phyloP scores from a whole-genome alignment of 805 yeast genomes.

The Teunomyces cretensis region DNA sequence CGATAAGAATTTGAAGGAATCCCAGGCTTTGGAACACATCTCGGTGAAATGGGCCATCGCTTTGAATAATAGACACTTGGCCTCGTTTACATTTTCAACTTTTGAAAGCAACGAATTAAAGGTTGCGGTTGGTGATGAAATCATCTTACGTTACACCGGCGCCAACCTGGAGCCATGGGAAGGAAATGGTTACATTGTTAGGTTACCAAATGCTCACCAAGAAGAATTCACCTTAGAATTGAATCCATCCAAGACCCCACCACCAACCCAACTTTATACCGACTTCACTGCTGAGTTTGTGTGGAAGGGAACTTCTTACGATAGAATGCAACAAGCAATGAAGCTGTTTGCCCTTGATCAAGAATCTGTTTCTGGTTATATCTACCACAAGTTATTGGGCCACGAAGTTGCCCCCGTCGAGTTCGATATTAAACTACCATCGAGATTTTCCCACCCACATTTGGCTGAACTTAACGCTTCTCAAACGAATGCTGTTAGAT shows the following conservation, averaged over 20 bases:
- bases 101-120: slow-evolving; percentile 64
- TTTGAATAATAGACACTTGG: slow-evolving; percentile 62
- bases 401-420: slow-evolving; percentile 67
- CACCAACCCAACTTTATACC: slow-evolving; percentile 55
- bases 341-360: slow-evolving; percentile 67
- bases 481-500: slow-evolving; percentile 73
- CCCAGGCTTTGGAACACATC: slow-evolving; percentile 72
- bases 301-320: slow-evolving; percentile 84
- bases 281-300: slow-evolving; percentile 84
- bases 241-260: slow-evolving; percentile 31
- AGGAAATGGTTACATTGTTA: slow-evolving; percentile 67
- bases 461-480: slow-evolving; percentile 72
- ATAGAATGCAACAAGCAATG: slow-evolving; percentile 81
- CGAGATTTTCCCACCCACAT: slow-evolving; percentile 60
- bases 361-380: slow-evolving; percentile 66
- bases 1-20: slow-evolving; percentile 71
- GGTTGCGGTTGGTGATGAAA: slow-evolving; percentile 83
- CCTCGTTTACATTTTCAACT: slow-evolving; percentile 66
- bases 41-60: slow-evolving; percentile 73
- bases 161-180: slow-evolving; percentile 64
- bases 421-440: slow-evolving; percentile 63
- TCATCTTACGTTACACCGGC: slow-evolving; percentile 65
- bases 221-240: slow-evolving; percentile 76
- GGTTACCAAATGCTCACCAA: slow-evolving; percentile 63
- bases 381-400: slow-evolving; percentile 79